Conservation (phyloP, 345 rosid species). For the Nasturtium officinale region DNA sequence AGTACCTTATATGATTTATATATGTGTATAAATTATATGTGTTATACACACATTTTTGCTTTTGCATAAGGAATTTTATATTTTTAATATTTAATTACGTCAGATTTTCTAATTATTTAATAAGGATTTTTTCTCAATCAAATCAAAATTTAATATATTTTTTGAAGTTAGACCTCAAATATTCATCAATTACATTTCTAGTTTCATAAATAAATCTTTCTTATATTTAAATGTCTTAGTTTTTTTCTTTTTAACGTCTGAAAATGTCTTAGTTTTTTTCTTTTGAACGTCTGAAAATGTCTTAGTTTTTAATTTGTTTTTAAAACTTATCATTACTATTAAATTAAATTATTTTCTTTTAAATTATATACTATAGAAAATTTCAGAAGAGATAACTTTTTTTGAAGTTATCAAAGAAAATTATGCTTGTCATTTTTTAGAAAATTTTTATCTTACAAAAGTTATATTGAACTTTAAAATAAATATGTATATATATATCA, state of each 20-base stretch:
- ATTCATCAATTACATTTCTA: not conserved
- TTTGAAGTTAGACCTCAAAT: not conserved
- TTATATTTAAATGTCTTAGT: not conserved
- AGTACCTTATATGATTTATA: slow-evolving; percentile 14
- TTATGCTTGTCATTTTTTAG: not conserved
- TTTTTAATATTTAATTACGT: not conserved
- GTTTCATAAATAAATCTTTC: not conserved
- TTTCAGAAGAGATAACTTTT: not conserved
- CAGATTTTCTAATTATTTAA: not conserved
- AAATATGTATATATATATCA: not conserved
- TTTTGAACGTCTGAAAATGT: no score
- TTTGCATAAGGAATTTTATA: not conserved
- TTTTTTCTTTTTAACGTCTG: no score
- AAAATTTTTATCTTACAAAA: not conserved
- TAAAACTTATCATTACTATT: no score
- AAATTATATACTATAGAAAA: not conserved
- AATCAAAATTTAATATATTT: not conserved
- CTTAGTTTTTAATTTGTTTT: no score
- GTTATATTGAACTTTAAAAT: not conserved
- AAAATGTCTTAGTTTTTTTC: no score
- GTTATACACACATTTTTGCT: not conserved
- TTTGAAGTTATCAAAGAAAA: not conserved
- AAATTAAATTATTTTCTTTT: not conserved
- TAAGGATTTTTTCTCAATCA: not conserved
- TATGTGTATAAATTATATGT: slow-evolving; percentile 1